Evolutionary conservation across 257 asterid species (phyloP), one percentile per base, ranked within the genome.

Genomic region (Phtheirospermum japonicum): DNA sequence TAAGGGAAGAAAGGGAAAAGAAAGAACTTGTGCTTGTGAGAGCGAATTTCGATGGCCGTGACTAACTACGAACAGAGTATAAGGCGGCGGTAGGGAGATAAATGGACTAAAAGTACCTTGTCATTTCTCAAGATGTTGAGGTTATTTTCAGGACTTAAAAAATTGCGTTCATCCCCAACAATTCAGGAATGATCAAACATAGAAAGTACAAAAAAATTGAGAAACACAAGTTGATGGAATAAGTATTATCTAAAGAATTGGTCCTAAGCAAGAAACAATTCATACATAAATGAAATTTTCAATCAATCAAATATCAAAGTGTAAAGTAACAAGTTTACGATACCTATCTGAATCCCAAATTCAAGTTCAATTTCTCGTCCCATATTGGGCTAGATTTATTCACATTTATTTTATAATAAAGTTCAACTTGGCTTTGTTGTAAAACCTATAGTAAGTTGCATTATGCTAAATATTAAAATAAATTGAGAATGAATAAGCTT

Each of bases 401-500:
- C 42, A 45, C 7, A 46, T 14, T 33, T 48, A 18, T 46, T 26
- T 13, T 26, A 18, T 40, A 49, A 30, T 46, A 39, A 39, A 9
- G 50, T 36, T 51, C 67, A 37, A 40, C 58, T 12, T 57, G 37
- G 63, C 36, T 19, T 59, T 57, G 28, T 10, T n/a, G 31, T 16
- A 14, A 46, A 36, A 36, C 37, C 36, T 55, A 49, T 57, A 16
- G n/a, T 52, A 37, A 23, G 39, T 51, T 28, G 60, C 54, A 54
- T 33, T 36, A 23, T 33, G 39, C 56, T 20, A 56, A 42, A 23
- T 36, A 37, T 2, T 14, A 34, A 48, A 64, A 13, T 51, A 36
- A 46, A 57, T 39, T 57, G 26, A 63, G 69, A 55, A 33, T 55
- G 54, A 64, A 20, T 42, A 61, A 61, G 64, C 26, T 33, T n/a